phyloP scores from a whole-genome alignment of 768 basidiomycete genomes.

The Lactifluus rugatus region DNA sequence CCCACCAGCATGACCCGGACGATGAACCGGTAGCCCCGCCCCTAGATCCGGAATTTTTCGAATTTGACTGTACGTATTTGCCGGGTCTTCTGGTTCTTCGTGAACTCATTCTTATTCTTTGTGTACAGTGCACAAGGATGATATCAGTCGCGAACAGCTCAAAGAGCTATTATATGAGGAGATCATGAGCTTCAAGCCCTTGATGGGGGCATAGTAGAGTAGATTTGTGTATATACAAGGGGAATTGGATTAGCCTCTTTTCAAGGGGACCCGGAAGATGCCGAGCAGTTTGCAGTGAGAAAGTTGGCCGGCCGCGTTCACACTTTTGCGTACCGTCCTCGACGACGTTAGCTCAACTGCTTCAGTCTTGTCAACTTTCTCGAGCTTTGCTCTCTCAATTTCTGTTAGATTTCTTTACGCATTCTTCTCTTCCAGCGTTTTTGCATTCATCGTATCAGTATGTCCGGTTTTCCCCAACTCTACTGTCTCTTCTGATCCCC shows the following conservation, averaged over 20 bases:
- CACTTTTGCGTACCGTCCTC: conserved; percentile 9
- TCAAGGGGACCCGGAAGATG: conserved; percentile 13
- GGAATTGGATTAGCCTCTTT: too few relatives aligned
- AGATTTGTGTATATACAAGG: background rate
- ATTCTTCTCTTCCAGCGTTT: conserved; percentile 12
- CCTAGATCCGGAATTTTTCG: conserved; percentile 94
- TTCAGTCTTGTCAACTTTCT: background rate
- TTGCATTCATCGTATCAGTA: conserved; percentile 12
- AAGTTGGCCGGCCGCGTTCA: conserved; percentile 10
- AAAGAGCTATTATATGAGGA: conserved; percentile 93
- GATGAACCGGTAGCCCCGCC: conserved; percentile 95
- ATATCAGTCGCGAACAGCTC: conserved; percentile 89
- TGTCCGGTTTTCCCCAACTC: background rate
- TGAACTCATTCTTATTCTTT: too few relatives aligned
- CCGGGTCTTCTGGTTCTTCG: background rate
- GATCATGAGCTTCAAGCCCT: conserved; percentile 81
- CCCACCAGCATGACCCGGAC: conserved; percentile 75
- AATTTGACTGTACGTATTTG: conserved; percentile 73
- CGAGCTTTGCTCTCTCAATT: background rate
- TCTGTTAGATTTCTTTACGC: conserved; percentile 17
- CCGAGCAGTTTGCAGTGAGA: conserved; percentile 9
- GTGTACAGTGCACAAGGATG: conserved; percentile 79
- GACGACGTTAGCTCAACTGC: conserved; percentile 9
- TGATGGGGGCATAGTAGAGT: conserved; percentile 35
- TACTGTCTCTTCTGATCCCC: background rate